A percentile compares a stretch with the other conserved stretches of the same genome.
Evolutionary conservation across 495 filamentous ascomycete genomes (phyloP).

Genomic region (Letharia columbiana): DNA sequence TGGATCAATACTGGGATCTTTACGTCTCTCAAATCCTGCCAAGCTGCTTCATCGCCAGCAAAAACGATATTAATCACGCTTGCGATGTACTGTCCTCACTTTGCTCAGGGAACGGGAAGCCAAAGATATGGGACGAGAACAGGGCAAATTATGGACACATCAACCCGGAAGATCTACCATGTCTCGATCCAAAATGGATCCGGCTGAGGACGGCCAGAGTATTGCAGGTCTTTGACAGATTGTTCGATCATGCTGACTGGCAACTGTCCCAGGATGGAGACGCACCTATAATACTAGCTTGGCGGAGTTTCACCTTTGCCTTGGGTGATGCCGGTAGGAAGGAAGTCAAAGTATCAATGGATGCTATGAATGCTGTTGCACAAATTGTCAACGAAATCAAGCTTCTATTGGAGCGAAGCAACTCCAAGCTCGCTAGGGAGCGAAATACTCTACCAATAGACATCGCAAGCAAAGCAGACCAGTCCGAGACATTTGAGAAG

Average conservation of each 20-base stretch:
- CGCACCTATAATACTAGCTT: constrained; percentile 48
- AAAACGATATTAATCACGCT: constrained; percentile 41
- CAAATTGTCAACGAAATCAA: constrained; percentile 58
- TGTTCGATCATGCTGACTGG: constrained; percentile 46
- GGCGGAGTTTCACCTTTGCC: constrained; percentile 59
- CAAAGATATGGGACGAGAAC: constrained; percentile 63
- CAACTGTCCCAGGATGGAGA: constrained; percentile 35
- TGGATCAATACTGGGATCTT: constrained; percentile 73
- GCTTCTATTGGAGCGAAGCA: constrained; percentile 52
- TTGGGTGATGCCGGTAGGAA: constrained; percentile 72
- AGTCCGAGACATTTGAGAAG: constrained; percentile 37
- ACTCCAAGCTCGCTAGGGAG: constrained; percentile 16
- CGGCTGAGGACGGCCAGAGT: constrained; percentile 56
- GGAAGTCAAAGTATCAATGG: constrained; percentile 80
- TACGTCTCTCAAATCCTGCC: constrained; percentile 49
- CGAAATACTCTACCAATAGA: not conserved
- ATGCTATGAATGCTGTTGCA: constrained; percentile 71
- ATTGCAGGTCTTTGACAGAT: constrained; percentile 45
- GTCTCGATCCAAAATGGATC: constrained; percentile 81
- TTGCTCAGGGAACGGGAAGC: constrained; percentile 41
- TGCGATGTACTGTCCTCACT: constrained; percentile 59
- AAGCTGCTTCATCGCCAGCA: constrained; percentile 29
- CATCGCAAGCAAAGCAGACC: constrained; percentile 10
- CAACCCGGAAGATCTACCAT: constrained; percentile 62
- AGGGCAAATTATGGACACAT: constrained; percentile 50